Conservation (phyloP, 2,329 filamentous ascomycete genomes). For the Dactylellina sp. region DNA sequence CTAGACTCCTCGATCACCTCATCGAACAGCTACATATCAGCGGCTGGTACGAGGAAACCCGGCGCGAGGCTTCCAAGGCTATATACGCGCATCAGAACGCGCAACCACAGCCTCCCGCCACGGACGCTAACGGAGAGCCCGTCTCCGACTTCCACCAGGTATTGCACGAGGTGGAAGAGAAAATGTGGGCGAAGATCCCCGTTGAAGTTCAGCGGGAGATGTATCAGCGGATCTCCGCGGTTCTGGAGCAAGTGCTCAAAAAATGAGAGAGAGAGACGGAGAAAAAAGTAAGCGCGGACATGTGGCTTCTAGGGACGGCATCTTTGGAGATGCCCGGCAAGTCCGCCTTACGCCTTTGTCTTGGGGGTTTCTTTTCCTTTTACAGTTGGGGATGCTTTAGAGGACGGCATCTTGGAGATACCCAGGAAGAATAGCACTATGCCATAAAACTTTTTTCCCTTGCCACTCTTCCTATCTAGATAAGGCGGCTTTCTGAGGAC, state of each 20-base stretch:
- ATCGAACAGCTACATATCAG: conserved; percentile 48
- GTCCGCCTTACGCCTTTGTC: not conserved
- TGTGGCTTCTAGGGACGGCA: not conserved
- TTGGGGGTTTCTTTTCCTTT: too few species aligned
- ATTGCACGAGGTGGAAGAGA: conserved; percentile 29
- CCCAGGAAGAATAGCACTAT: too few species aligned
- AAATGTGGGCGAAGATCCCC: conserved; percentile 53
- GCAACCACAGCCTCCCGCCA: not conserved
- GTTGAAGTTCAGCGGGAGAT: conserved; percentile 51
- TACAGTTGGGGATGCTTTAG: too few species aligned
- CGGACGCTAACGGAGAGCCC: conserved; percentile 27
- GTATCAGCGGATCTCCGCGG: conserved; percentile 45
- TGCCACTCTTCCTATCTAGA: too few species aligned
- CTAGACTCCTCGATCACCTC: conserved; percentile 48
- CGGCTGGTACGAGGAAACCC: conserved; percentile 51
- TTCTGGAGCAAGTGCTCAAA: conserved; percentile 43
- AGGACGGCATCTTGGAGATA: too few species aligned
- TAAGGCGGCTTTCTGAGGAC: not conserved
- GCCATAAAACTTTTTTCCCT: too few species aligned
- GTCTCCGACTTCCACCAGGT: conserved; percentile 52
- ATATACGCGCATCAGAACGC: conserved; percentile 46
- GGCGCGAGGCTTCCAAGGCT: conserved; percentile 36
- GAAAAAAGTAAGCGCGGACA: conserved; percentile 7
- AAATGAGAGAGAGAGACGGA: conserved; percentile 6
- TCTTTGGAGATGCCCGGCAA: not conserved